Evolutionary conservation across 148 eudicot species (phyloP).

Genomic region (Drosera capensis): DNA sequence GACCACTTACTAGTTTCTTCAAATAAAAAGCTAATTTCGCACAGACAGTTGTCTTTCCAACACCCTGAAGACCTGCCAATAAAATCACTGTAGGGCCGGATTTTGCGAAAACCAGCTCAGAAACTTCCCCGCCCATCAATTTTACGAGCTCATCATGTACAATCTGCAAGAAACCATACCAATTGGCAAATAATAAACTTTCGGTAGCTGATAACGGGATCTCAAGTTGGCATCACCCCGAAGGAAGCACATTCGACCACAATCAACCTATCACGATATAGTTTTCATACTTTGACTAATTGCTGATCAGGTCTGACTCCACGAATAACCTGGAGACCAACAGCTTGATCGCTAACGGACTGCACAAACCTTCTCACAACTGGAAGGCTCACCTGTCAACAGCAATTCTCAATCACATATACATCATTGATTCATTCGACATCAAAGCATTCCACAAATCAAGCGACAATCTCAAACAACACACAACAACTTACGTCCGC

Average conservation of each 20-base stretch:
- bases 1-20: constrained; percentile 67
- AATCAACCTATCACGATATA: not conserved
- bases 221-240: not conserved
- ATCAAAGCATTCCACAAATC: not conserved
- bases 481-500: constrained; percentile 79
- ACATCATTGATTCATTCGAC: constrained; percentile 1
- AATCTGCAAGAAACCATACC: constrained; percentile 37
- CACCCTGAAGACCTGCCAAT: constrained; percentile 96
- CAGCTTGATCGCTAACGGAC: constrained; percentile 80
- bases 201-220: too few relatives aligned
- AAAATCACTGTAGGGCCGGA: constrained; percentile 79
- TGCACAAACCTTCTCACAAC: constrained; percentile 95
- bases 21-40: constrained; percentile 88
- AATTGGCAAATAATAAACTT: constrained; percentile 3
- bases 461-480: not conserved
- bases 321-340: constrained; percentile 69
- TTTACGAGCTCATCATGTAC: constrained; percentile 82
- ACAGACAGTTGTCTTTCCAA: constrained; percentile 95
- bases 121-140: constrained; percentile 91
- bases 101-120: constrained; percentile 76
- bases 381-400: constrained; percentile 85
- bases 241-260: not conserved
- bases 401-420: not conserved
- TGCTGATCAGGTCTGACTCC: constrained; percentile 98
- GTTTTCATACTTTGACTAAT: constrained; percentile 69